Conservation (phyloP, 805 yeast species). For the Saccharomycopsis schoenii region DNA sequence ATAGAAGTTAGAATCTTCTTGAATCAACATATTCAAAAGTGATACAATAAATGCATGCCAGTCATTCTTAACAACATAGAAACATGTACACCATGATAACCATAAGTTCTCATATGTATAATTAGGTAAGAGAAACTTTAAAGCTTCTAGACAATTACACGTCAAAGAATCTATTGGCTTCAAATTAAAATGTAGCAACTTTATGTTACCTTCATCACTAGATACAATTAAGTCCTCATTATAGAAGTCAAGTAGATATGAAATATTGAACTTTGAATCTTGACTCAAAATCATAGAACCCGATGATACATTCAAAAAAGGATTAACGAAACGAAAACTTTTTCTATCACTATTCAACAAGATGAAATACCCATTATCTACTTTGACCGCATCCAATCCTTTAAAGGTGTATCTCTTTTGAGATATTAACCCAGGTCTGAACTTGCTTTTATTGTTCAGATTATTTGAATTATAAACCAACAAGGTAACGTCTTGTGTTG, state of each 20-base stretch:
- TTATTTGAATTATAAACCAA: slow-evolving; percentile 34
- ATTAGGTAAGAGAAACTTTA: slow-evolving; percentile 48
- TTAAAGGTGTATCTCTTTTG: slow-evolving; percentile 26
- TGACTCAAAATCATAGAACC: slow-evolving; percentile 19
- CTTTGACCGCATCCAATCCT: slow-evolving; percentile 29
- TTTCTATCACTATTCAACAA: slow-evolving; percentile 30
- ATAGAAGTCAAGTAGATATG: slow-evolving; percentile 20
- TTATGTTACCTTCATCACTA: slow-evolving; percentile 19
- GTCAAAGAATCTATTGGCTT: slow-evolving; percentile 39
- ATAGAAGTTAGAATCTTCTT: slow-evolving; percentile 29
- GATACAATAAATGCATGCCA: slow-evolving; percentile 53
- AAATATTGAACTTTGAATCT: slow-evolving; percentile 20
- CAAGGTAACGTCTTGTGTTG: slow-evolving; percentile 35
- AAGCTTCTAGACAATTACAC: slow-evolving; percentile 35
- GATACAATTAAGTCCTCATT: slow-evolving; percentile 23
- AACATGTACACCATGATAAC: slow-evolving; percentile 53
- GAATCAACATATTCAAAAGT: slow-evolving; percentile 39
- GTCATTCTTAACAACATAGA: slow-evolving; percentile 31
- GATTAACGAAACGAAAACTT: slow-evolving; percentile 38
- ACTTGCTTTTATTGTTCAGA: neutral
- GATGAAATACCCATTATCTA: slow-evolving; percentile 36
- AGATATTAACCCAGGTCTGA: slow-evolving; percentile 18
- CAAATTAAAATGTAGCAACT: slow-evolving; percentile 29
- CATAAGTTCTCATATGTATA: slow-evolving; percentile 47
- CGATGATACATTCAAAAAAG: slow-evolving; percentile 38